phyloP scores from a whole-genome alignment of 257 asterid species.

The Craterostigma plantagineum region DNA sequence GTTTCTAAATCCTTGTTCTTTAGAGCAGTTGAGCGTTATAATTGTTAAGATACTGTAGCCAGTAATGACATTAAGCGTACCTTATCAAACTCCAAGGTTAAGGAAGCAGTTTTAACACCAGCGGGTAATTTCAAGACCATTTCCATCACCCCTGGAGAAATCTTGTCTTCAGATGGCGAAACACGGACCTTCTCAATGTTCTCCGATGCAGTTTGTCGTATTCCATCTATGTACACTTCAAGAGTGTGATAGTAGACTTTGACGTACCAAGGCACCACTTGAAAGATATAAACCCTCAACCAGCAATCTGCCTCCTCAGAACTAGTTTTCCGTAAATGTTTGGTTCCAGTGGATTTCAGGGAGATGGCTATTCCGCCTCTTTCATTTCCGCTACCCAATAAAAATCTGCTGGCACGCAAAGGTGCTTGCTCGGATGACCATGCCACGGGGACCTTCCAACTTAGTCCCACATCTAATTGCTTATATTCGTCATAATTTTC shows the following conservation, averaged over 20 bases:
- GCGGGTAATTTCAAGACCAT: conserved; percentile 59
- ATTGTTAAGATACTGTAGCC: no score
- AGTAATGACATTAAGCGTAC: conserved; percentile 14
- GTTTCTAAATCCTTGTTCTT: no score
- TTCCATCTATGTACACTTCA: conserved; percentile 53
- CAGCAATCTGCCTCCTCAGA: conserved; percentile 23
- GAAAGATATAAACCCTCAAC: conserved; percentile 60
- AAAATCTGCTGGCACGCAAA: conserved; percentile 56
- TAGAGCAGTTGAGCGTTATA: no score
- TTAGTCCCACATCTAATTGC: conserved; percentile 61
- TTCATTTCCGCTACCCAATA: conserved; percentile 93
- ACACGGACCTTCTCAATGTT: conserved; percentile 45
- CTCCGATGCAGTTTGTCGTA: conserved; percentile 27
- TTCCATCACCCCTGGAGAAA: conserved; percentile 90
- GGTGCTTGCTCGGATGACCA: conserved; percentile 88
- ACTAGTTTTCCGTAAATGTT: conserved; percentile 12
- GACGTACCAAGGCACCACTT: conserved; percentile 97
- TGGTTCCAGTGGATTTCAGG: conserved; percentile 34
- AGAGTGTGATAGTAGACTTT: conserved; percentile 83
- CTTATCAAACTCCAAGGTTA: conserved; percentile 90
- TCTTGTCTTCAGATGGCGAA: conserved; percentile 92
- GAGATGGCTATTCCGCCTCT: conserved; percentile 90
- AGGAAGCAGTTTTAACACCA: conserved; percentile 50
- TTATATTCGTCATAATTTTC: conserved; percentile 33
- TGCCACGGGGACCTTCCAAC: conserved; percentile 61